A percentile compares a stretch with the other conserved stretches of the same genome.
Conservation (phyloP, 1,284 basidiomycete genomes). For the Singerocomus inundabilis region DNA sequence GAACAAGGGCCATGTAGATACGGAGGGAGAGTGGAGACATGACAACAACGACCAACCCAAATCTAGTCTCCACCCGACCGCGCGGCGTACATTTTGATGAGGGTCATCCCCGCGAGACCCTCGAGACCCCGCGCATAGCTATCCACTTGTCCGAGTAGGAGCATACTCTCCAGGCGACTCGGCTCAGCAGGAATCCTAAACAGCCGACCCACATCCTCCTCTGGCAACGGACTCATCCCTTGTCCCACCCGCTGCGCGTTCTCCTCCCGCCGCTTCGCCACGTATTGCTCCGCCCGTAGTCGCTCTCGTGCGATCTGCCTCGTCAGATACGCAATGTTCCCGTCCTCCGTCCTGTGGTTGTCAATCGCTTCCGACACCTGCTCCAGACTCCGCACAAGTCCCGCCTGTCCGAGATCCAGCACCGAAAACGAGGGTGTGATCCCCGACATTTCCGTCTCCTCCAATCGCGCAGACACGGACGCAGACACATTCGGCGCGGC, state of each 20-base stretch:
- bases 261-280: slow-evolving; percentile 88
- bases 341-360: slow-evolving; percentile 85
- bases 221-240: slow-evolving; percentile 83
- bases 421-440: slow-evolving; percentile 56
- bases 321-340: slow-evolving; percentile 89
- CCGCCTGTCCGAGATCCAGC: slow-evolving; percentile 60
- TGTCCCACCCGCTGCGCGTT: slow-evolving; percentile 81
- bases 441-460: slow-evolving; percentile 37
- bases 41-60: too few species aligned
- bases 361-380: slow-evolving; percentile 85
- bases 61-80: slow-evolving; percentile 29
- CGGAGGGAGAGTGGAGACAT: too few species aligned
- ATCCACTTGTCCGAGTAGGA: slow-evolving; percentile 85
- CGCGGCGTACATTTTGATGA: slow-evolving; percentile 77
- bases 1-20: too few species aligned
- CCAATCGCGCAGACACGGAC: slow-evolving; percentile 39
- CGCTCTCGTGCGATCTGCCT: slow-evolving; percentile 93
- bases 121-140: slow-evolving; percentile 78
- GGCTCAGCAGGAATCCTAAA: slow-evolving; percentile 92
- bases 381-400: slow-evolving; percentile 70
- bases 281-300: slow-evolving; percentile 74
- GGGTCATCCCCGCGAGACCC: slow-evolving; percentile 62
- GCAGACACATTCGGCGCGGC: slow-evolving; percentile 40
- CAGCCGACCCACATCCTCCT: slow-evolving; percentile 78
- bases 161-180: slow-evolving; percentile 85